Conservation (phyloP, 352 stramenopile genomes). For the Globisporangium canariense region DNA sequence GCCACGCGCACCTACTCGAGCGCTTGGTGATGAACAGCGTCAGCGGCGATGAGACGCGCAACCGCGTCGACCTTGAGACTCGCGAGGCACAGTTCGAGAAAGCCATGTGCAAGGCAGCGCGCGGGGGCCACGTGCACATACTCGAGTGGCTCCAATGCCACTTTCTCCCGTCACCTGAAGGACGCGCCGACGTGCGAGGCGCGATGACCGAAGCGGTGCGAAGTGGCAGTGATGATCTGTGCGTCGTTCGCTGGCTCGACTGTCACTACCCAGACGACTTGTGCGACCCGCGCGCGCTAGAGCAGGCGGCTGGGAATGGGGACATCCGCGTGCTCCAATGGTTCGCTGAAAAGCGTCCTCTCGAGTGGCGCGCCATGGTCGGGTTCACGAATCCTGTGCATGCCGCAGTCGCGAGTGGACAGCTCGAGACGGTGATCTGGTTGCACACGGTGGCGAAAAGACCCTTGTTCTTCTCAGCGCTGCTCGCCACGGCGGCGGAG, state of each 20-base stretch:
- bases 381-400: not conserved
- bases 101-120: slow-evolving; percentile 10
- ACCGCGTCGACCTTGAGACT: not conserved
- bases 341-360: not conserved
- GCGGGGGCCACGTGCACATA: not conserved
- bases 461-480: not conserved
- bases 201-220: slow-evolving; percentile 6
- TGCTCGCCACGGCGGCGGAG: slow-evolving; percentile 4
- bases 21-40: not conserved
- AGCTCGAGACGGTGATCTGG: not conserved
- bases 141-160: slow-evolving; percentile 8
- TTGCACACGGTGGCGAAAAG: not conserved
- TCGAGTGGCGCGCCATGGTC: slow-evolving; percentile 5
- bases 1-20: slow-evolving; percentile 8
- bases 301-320: not conserved
- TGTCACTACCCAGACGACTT: not conserved
- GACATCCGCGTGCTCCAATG: slow-evolving; percentile 4
- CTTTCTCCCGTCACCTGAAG: not conserved
- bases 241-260: slow-evolving; percentile 6
- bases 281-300: slow-evolving; percentile 1
- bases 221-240: not conserved
- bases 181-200: not conserved
- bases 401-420: not conserved
- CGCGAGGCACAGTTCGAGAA: slow-evolving; percentile 10
- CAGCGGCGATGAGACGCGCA: not conserved